Evolutionary conservation across 202 grass and related monocot genomes (phyloP).

Genomic region (Zizania palustris): DNA sequence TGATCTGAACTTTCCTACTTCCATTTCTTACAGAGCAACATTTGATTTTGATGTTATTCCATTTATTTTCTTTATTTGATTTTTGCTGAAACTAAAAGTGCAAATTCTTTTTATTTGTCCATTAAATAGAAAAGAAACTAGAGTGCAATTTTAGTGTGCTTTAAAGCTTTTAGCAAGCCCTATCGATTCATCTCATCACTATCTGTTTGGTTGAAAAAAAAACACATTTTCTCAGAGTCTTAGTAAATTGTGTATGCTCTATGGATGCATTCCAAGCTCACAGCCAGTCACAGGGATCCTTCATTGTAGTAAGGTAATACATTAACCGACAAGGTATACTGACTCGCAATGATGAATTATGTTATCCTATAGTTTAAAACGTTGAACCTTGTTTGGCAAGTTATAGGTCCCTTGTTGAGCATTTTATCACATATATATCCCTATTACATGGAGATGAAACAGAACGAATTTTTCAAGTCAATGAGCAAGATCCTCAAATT

Average conservation of each 20-base stretch:
- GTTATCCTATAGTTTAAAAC: not conserved
- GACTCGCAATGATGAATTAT: not conserved
- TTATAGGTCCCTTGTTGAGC: not conserved
- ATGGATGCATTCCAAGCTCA: not conserved
- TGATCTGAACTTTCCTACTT: not conserved
- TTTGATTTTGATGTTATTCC: not conserved
- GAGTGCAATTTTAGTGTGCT: not conserved
- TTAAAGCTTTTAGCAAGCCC: not conserved
- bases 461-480: not conserved
- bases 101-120: not conserved
- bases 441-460: not conserved
- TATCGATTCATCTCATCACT: slow-evolving; percentile 4
- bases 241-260: not conserved
- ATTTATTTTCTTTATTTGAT: not conserved
- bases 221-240: not conserved
- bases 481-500: not conserved
- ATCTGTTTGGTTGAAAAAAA: not conserved
- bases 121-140: not conserved
- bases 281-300: not conserved
- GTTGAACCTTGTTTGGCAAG: not conserved
- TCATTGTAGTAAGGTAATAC: not conserved
- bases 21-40: not conserved
- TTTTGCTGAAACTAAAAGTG: not conserved
- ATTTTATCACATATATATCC: not conserved
- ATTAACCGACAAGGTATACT: not conserved